phyloP scores from a whole-genome alignment of 192 early-diverging fungal species.

The Coemansia sp. region DNA sequence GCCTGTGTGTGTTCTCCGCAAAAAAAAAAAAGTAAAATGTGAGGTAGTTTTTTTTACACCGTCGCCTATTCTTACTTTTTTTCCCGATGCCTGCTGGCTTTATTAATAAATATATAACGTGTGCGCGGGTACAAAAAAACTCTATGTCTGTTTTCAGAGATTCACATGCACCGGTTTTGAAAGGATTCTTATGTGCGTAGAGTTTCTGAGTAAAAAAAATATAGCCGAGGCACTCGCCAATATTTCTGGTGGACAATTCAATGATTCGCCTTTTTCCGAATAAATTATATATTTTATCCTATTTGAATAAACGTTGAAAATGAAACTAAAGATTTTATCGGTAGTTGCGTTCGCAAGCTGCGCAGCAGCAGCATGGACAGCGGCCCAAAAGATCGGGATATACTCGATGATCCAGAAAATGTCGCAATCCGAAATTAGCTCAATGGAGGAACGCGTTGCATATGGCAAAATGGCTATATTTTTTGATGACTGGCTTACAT shows the following conservation, averaged over 20 bases:
- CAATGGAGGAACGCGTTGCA: conserved; percentile 29
- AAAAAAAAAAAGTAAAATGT: no score
- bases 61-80: no score
- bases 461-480: conserved; percentile 36
- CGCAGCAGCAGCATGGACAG: conserved; percentile 16
- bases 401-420: conserved; percentile 40
- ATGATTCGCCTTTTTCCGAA: not conserved
- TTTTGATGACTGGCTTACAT: conserved; percentile 26
- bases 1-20: no score
- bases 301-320: not conserved
- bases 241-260: not conserved
- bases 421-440: conserved; percentile 17
- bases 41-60: no score
- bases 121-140: no score
- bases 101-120: no score
- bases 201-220: not conserved
- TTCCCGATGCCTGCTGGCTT: no score
- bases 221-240: not conserved
- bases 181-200: no score
- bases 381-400: conserved; percentile 30
- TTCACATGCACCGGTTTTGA: no score
- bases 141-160: no score
- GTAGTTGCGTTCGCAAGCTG: conserved; percentile 11
- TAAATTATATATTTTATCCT: not conserved
- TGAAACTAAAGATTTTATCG: not conserved